These are phyloP conservation scores for Populus tomentosa DNA, from an alignment of 441 rosid species.

Conservation along the genomic window DNA sequence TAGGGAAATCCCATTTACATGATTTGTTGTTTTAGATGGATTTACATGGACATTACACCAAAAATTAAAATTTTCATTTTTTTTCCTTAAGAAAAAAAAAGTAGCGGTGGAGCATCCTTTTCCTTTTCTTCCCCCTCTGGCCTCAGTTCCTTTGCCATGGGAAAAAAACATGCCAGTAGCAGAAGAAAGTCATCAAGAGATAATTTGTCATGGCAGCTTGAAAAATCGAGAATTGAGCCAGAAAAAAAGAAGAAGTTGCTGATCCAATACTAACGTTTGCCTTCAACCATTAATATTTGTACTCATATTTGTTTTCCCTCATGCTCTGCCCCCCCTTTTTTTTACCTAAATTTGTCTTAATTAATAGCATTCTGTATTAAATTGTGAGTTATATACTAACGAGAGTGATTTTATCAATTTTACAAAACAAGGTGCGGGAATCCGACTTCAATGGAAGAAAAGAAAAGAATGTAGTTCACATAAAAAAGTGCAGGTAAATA, in stretches of 20 bases:
- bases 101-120: neutral
- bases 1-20: conserved; percentile 14
- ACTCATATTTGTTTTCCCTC: neutral
- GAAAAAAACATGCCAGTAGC: neutral
- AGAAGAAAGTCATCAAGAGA: neutral
- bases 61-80: no score
- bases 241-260: no score
- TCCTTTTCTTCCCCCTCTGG: neutral
- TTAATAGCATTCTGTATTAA: neutral
- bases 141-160: neutral
- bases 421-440: conserved; percentile 59
- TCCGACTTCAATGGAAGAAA: conserved; percentile 66
- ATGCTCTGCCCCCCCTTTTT: neutral
- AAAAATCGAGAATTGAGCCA: neutral
- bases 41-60: neutral
- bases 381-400: neutral
- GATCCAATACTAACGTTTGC: neutral
- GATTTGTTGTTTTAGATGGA: neutral
- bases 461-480: conserved; percentile 80
- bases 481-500: conserved; percentile 83
- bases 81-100: no score
- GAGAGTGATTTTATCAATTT: conserved; percentile 1
- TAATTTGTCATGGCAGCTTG: no score
- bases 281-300: neutral
- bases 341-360: neutral